Evolutionary conservation across 768 basidiomycete genomes (phyloP), one percentile per base, ranked within the genome.

Genomic region (Lentinula aciculospora): DNA sequence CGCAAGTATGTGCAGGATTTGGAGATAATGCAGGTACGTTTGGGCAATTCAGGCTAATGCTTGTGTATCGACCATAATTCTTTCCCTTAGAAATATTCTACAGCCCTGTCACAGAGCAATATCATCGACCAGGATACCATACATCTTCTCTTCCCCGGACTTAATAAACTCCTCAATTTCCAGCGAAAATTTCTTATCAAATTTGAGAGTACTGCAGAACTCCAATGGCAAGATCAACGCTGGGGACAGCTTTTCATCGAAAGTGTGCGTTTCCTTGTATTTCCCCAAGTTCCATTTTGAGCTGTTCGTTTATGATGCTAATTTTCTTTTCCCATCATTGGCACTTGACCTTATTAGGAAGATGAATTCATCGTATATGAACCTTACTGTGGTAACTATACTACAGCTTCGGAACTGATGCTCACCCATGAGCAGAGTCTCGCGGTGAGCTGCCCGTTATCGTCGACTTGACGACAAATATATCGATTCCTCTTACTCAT

Each of bases 1-100:
- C 86, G 92, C 64, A 94, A 94, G 74, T 98, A 93, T 70, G 96
- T 98, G 4, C 89, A 92, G 71, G 97, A 98, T 73, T 77, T 99
- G 62, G 94, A 97, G 70, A 86, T 94, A 66, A 90, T 98, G 81
- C 94, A 96, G 83, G 94, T 93, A 63, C 66, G 86, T 68, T 29
- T 59, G 55, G 37, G 65, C 48, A 27, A 60, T 51, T 15, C 60
- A 45, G 21, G 57, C 56, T 49, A 21, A 37, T 4, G 42, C 25
- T 46, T 56, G 59, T 7, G 62, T 47, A 28, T 19, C 23, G 56
- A 58, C 54, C 32, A 3, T 59, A 65, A 61, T 58, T 68, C n/a
- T n/a, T 58, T 44, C 59, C 50, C 59, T 10, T 37, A 97, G 94
- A 88, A 90, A 83, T 98, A 98, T 67, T 84, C 95, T 17, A 87